Evolutionary conservation across 805 yeast species (phyloP).

Genomic region (Nakazawaea holstii): DNA sequence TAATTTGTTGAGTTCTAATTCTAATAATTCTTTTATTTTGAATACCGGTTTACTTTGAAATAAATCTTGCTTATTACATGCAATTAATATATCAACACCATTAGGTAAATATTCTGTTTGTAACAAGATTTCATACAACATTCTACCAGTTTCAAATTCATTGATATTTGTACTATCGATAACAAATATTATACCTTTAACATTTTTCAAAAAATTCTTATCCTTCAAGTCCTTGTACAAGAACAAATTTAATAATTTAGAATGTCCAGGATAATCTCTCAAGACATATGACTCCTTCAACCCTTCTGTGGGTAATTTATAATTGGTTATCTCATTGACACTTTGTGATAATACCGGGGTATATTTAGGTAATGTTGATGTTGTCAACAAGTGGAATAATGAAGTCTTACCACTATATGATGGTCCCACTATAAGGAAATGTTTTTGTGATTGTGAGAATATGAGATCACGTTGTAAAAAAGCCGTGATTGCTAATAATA

Average conservation of each 20-base stretch:
- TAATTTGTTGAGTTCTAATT: slow-evolving; percentile 54
- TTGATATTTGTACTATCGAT: slow-evolving; percentile 68
- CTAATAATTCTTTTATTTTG: slow-evolving; percentile 56
- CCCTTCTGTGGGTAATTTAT: slow-evolving; percentile 33
- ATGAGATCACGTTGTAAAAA: slow-evolving; percentile 11
- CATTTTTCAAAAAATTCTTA: slow-evolving; percentile 27
- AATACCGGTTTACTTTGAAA: slow-evolving; percentile 74
- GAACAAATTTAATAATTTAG: slow-evolving; percentile 58
- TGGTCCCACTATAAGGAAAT: slow-evolving; percentile 19
- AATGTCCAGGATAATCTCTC: slow-evolving; percentile 87
- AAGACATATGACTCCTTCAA: slow-evolving; percentile 40
- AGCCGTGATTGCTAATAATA: slow-evolving; percentile 12
- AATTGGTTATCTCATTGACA: slow-evolving; percentile 32
- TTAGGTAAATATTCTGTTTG: slow-evolving; percentile 56
- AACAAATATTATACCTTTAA: slow-evolving; percentile 68
- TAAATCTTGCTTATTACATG: slow-evolving; percentile 80
- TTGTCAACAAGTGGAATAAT: slow-evolving; percentile 17
- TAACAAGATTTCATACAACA: slow-evolving; percentile 53
- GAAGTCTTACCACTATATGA: slow-evolving; percentile 20
- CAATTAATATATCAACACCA: slow-evolving; percentile 71
- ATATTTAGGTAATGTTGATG: slow-evolving; percentile 15
- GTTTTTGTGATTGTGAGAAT: slow-evolving; percentile 11
- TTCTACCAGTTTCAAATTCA: slow-evolving; percentile 46
- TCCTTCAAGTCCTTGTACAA: slow-evolving; percentile 41
- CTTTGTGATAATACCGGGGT: slow-evolving; percentile 48